Evolutionary conservation across 805 yeast genomes (phyloP), one percentile per base, ranked within the genome.

Genomic region (Peterozyma xylosa): DNA sequence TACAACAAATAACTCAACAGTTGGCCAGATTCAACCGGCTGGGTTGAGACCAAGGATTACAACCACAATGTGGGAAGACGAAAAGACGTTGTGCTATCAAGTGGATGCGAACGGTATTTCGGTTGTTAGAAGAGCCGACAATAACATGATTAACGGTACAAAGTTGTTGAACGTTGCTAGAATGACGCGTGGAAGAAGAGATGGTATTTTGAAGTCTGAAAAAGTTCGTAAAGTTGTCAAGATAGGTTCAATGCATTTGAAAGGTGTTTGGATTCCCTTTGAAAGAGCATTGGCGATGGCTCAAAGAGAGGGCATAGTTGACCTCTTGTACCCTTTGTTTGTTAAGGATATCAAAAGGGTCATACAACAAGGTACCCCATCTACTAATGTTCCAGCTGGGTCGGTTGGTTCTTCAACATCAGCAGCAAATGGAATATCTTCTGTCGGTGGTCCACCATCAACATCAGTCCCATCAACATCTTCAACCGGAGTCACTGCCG

Each of bases 41-140:
- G 27, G 27, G 27, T 21, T 68, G 41, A 64, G 83, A 32, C 86
- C 84, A 9, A 67, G 82, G 49, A 79, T 80, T 45, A 80, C 86
- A 38, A 80, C 86, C 18, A 80, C 85, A 11, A 78, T 79, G 80
- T 80, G 86, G 86, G 86, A 80, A 60, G 86, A 80, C 55, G 86
- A 80, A 53, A 78, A 77, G 52, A 80, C 87, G 1, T 64, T 80
- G 37, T 80, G 87, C 54, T 80, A 80, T 59, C 87, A 80, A 58
- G 86, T 80, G 41, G 86, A 80, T 48, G 80, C 83, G 41, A 78
- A 80, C 54, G 80, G 80, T 43, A 80, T 80, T 33, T 67, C 80
- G 1, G 86, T 80, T 33, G 84, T 80, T 29, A 64, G 87, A 51
- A 65, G 87, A 49, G 86, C 83, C 37, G 87, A 80, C 58, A 80